Percentiles rank a stretch among this genome's conserved stretches.
Conservation (phyloP, 768 basidiomycete genomes). For the Lactarius quietus region DNA sequence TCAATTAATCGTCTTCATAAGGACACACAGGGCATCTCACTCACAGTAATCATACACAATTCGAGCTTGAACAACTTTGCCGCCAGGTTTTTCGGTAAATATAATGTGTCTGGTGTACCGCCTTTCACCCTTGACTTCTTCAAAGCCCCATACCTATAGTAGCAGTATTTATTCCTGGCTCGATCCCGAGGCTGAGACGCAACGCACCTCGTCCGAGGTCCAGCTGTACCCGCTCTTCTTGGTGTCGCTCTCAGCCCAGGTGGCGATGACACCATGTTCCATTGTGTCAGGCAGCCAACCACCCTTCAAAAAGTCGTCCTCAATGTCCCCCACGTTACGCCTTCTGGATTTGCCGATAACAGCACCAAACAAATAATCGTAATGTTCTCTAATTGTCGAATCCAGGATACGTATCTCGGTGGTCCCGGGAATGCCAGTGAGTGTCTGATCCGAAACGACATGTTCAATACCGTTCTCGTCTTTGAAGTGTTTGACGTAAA, state of each 20-base stretch:
- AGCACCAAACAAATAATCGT: constrained; percentile 59
- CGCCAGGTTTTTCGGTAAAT: constrained; percentile 14
- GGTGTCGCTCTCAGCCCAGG: constrained; percentile 53
- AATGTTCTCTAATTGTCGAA: constrained; percentile 46
- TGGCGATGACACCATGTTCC: constrained; percentile 35
- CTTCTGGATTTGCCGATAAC: constrained; percentile 43
- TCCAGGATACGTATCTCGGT: constrained; percentile 52
- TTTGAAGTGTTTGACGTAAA: constrained; percentile 57
- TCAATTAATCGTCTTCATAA: background rate
- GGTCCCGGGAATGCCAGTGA: constrained; percentile 56
- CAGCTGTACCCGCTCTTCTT: constrained; percentile 56
- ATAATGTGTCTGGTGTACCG: constrained; percentile 14
- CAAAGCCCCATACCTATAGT: constrained; percentile 23
- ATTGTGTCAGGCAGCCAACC: constrained; percentile 42
- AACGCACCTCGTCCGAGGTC: constrained; percentile 58
- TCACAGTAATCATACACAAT: constrained; percentile 28
- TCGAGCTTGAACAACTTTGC: constrained; percentile 24
- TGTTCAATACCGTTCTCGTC: constrained; percentile 56
- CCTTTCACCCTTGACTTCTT: constrained; percentile 21
- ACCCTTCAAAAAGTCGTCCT: constrained; percentile 36
- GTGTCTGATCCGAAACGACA: constrained; percentile 59
- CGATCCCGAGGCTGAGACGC: background rate
- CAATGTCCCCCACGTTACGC: constrained; percentile 31
- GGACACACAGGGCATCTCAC: background rate
- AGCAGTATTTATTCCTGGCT: background rate